Base-by-base conservation (phyloP, 1,284 basidiomycete species). In the Cronartium quercuum region DNA sequence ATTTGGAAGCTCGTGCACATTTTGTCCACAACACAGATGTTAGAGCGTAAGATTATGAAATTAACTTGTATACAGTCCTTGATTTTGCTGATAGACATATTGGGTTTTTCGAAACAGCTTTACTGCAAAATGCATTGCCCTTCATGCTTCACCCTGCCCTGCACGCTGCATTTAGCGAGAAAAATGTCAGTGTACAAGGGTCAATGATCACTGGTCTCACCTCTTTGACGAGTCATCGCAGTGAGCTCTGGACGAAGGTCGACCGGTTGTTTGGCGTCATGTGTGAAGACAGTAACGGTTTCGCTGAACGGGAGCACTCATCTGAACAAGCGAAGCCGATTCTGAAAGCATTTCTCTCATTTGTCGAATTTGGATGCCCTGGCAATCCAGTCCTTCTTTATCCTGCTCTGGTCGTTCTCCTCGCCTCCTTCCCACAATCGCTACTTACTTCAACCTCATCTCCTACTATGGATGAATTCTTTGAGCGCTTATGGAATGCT, bases 371-470 rank as follows among this genome's bases (percentile, higher is more conserved):
- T 47, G 55, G 40, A n/a, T 75, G 71, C 38, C 37, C 71, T 15
- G 13, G 57, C 34, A 75, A 75, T 42, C 73, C 73, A 18, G 35
- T 47, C 37, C 57, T 75, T 47, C 66, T 75, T n/a, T 75, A 75
- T 57, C 73, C 73, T 21, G 66, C 73, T 38, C 41, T 75, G 38
- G 47, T 68, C 41, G 57, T 68, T n/a, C 9, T 68, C 37, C 10
- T 64, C 12, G 44, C 44, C 24, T 68, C 73, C 38, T 75, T 68
- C 15, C 73, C 73, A 44, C 9, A 44, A 41, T 67, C 64, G 9
- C n/a, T 75, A 24, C 37, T 62, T 13, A 35, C 60, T 34, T 34
- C 60, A 9, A 34, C 60, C 24, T 35, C 60, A 37, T 57, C 51
- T 57, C 51, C 51, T 24, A 57, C 21, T 29, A 57, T 57, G 51